These are phyloP conservation scores for Flammula alnicola DNA, from an alignment of 1,284 basidiomycete species.

Conservation along the genomic window DNA sequence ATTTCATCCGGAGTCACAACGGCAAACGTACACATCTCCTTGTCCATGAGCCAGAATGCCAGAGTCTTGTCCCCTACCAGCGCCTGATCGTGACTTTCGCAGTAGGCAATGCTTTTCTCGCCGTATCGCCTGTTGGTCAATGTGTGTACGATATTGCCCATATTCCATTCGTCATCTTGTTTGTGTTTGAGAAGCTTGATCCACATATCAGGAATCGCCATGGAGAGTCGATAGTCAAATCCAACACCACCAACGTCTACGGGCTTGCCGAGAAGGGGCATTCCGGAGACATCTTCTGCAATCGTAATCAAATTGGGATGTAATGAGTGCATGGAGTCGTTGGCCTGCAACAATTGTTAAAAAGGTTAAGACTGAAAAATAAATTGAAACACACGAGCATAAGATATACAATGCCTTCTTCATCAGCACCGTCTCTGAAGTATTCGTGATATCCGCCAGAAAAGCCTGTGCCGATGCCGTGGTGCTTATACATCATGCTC, in stretches of 20 bases:
- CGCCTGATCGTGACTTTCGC: conserved; percentile 97
- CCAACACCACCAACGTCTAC: conserved; percentile 88
- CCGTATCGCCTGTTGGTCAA: conserved; percentile 88
- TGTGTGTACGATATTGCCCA: conserved; percentile 88
- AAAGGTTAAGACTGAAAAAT: neutral
- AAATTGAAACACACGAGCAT: conserved; percentile 78
- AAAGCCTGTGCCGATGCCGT: conserved; percentile 97
- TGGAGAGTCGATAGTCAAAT: conserved; percentile 96
- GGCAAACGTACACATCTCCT: conserved; percentile 88
- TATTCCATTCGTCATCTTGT: conserved; percentile 87
- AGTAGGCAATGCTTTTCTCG: conserved; percentile 94
- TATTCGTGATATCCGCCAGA: conserved; percentile 98
- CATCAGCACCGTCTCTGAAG: conserved; percentile 85
- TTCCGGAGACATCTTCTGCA: conserved; percentile 97
- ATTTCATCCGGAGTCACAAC: conserved; percentile 21
- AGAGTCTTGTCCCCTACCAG: conserved; percentile 98
- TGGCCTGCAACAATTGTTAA: conserved; percentile 64
- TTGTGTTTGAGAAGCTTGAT: conserved; percentile 98
- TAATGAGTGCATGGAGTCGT: conserved; percentile 84
- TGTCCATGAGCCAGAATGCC: conserved; percentile 99
- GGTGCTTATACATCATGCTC: conserved; percentile 98
- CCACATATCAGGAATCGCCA: conserved; percentile 99
- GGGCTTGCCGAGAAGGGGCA: conserved; percentile 92
- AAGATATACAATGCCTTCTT: conserved; percentile 92
- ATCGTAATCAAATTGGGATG: conserved; percentile 88